phyloP scores from a whole-genome alignment of 164 flowering plant species.

The Houttuynia cordata region DNA sequence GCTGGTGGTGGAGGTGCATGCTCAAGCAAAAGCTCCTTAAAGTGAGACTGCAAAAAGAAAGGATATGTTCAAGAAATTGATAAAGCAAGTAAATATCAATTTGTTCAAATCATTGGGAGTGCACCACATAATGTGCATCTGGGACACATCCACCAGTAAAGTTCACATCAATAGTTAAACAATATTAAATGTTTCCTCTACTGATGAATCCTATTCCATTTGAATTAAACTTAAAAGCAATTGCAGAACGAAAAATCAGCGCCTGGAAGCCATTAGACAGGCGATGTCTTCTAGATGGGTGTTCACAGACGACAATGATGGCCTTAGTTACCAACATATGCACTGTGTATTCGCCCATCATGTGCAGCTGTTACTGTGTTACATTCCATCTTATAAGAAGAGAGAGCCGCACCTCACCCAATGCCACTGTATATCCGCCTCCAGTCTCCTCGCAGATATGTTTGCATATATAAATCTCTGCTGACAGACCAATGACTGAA shows the following conservation, averaged over 20 bases:
- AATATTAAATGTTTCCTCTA: too few relatives aligned
- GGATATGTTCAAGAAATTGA: neutral
- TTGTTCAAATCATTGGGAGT: too few relatives aligned
- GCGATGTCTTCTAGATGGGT: neutral
- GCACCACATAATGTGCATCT: too few relatives aligned
- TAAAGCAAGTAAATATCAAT: too few relatives aligned
- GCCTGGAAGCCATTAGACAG: too few relatives aligned
- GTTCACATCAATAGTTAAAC: too few relatives aligned
- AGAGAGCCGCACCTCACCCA: slow-evolving; percentile 67
- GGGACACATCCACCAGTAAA: too few relatives aligned
- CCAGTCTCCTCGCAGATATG: slow-evolving; percentile 94
- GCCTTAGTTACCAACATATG: neutral
- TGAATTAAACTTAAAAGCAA: too few relatives aligned
- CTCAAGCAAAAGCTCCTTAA: slow-evolving; percentile 74
- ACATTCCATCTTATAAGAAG: neutral
- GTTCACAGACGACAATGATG: neutral
- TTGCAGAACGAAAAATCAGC: too few relatives aligned
- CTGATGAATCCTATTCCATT: too few relatives aligned
- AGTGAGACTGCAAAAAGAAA: slow-evolving; percentile 45
- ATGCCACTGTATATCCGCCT: slow-evolving; percentile 67
- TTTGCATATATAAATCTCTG: slow-evolving; percentile 86
- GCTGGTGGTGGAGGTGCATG: slow-evolving; percentile 99
- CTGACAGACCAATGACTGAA: slow-evolving; percentile 84
- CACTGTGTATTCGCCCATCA: neutral
- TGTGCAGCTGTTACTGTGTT: neutral